Conservation (phyloP, 208 protist species). For the Acanthamoeba triangularis region DNA sequence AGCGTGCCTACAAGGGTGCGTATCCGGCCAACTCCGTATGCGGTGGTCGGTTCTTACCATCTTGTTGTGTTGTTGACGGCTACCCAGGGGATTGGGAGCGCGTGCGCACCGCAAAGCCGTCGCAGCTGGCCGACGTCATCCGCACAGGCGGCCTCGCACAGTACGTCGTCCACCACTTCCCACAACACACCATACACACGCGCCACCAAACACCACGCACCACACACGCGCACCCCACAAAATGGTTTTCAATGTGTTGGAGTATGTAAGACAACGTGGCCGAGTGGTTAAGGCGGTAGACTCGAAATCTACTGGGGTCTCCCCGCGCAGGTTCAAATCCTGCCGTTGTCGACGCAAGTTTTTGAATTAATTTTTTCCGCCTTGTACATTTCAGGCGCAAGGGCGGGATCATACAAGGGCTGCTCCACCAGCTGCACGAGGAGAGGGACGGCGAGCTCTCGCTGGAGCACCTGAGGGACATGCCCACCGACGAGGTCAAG, state of each 20-base stretch:
- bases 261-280: background rate
- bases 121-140: background rate
- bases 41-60: background rate
- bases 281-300: background rate
- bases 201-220: no score
- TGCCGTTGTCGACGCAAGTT: no score
- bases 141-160: background rate
- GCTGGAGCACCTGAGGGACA: conserved; percentile 27
- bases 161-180: background rate
- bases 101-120: conserved; percentile 14
- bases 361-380: background rate
- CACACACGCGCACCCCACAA: no score
- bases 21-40: background rate
- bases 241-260: background rate
- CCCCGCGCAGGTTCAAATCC: no score
- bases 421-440: conserved; percentile 16
- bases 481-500: conserved; percentile 45
- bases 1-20: background rate
- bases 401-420: background rate
- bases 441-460: conserved; percentile 22
- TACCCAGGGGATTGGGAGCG: background rate
- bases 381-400: background rate
- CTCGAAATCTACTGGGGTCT: background rate
- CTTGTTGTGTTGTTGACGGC: background rate
- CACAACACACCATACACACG: background rate